Conservation (phyloP, 2,329 filamentous ascomycete species). For the Alternaria sp. region DNA sequence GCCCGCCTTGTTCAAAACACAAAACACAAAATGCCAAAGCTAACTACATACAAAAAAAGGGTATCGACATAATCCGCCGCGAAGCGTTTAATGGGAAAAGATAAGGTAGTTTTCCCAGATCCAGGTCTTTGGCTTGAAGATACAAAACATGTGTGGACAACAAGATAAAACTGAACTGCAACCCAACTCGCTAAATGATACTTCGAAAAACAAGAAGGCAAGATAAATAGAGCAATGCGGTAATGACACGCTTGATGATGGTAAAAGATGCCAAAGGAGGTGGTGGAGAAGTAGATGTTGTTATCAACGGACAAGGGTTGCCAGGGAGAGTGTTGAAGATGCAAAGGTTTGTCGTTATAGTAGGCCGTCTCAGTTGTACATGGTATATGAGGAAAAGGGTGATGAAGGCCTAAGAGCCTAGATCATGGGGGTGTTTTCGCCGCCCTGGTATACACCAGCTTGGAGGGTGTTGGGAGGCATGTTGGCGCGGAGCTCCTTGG, state of each 20-base stretch:
- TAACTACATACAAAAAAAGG: constrained; percentile 4
- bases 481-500: constrained; percentile 57
- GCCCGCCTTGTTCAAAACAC: too few species aligned
- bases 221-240: constrained; percentile 26
- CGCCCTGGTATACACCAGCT: constrained; percentile 49
- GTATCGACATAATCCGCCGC: constrained; percentile 8
- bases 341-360: constrained; percentile 32
- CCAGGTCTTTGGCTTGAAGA: constrained; percentile 2
- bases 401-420: constrained; percentile 13
- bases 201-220: background rate
- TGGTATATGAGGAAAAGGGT: background rate
- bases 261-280: constrained; percentile 13
- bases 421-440: constrained; percentile 44
- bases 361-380: constrained; percentile 34
- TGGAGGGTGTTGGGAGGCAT: constrained; percentile 57
- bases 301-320: constrained; percentile 1
- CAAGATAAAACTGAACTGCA: background rate
- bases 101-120: background rate
- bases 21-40: background rate
- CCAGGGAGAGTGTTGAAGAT: constrained; percentile 32
- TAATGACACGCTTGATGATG: constrained; percentile 28
- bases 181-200: constrained; percentile 31
- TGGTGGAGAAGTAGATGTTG: constrained; percentile 4
- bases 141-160: background rate
- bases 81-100: constrained; percentile 3